Conservation (phyloP, 2,329 filamentous ascomycete genomes). For the Pleoardoris graminearum region DNA sequence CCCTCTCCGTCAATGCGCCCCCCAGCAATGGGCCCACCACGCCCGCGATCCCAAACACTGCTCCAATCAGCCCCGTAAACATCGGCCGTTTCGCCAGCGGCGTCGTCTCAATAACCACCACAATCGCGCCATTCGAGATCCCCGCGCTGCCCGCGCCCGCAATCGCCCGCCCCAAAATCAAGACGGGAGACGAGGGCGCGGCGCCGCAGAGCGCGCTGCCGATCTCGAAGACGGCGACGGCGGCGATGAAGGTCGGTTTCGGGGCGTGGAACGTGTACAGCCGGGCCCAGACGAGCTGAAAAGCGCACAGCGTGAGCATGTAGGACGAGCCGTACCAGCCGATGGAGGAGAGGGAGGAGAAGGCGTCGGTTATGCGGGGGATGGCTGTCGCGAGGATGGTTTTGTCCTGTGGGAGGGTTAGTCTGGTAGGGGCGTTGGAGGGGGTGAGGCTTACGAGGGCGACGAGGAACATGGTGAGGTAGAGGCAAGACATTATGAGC, state of each 20-base stretch:
- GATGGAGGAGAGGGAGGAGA: constrained; percentile 29
- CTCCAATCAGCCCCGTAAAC: constrained; percentile 51
- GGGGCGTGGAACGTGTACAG: constrained; percentile 33
- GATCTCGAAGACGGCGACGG: constrained; percentile 30
- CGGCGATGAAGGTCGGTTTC: constrained; percentile 11
- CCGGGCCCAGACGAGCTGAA: constrained; percentile 50
- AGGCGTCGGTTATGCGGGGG: constrained; percentile 36
- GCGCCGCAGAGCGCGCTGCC: constrained; percentile 25
- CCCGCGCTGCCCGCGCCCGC: constrained; percentile 23
- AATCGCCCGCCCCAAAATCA: constrained; percentile 25
- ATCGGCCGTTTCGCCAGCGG: constrained; percentile 50
- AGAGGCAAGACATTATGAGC: constrained; percentile 7
- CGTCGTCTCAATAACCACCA: constrained; percentile 48
- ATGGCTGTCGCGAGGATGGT: constrained; percentile 30
- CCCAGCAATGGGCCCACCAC: constrained; percentile 35
- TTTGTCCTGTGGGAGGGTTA: constrained; percentile 9
- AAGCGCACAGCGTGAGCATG: constrained; percentile 47
- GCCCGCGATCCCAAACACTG: constrained; percentile 50
- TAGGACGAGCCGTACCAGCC: constrained; percentile 44
- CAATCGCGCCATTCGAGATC: constrained; percentile 47
- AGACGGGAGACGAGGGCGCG: constrained; percentile 16
- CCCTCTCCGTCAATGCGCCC: constrained; percentile 41
- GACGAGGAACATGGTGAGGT: constrained; percentile 10
- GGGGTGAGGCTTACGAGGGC: constrained; percentile 4
- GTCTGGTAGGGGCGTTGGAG: not conserved